A percentile compares a stretch with the other conserved stretches of the same genome.
These are phyloP conservation scores for Umbellularia californica DNA, from an alignment of 164 flowering plant species.

Conservation along the genomic window DNA sequence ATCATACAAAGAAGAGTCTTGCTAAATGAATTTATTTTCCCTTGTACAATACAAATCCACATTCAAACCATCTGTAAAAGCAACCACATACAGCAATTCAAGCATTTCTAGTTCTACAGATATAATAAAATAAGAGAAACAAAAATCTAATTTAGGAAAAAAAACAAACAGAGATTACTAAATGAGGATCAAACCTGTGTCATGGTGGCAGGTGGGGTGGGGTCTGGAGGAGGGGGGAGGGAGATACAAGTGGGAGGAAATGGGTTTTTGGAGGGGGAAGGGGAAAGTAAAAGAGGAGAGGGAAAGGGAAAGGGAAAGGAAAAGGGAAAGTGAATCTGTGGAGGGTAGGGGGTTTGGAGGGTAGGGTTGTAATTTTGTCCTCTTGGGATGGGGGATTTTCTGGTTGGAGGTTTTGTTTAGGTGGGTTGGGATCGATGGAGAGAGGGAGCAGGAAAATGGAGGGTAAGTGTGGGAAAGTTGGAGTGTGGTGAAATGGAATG, in stretches of 20 bases:
- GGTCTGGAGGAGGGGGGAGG: constrained; percentile 33
- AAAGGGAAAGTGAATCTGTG: constrained; percentile 55
- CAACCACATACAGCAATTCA: neutral
- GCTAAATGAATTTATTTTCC: too few species aligned
- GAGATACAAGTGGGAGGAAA: neutral
- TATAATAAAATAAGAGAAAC: neutral
- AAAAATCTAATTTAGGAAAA: neutral
- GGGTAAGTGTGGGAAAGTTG: too few species aligned
- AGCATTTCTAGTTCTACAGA: neutral
- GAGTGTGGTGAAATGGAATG: neutral
- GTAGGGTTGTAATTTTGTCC: constrained; percentile 17
- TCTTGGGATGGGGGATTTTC: constrained; percentile 25
- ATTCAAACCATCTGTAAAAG: neutral
- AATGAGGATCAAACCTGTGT: constrained; percentile 44
- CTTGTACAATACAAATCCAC: neutral
- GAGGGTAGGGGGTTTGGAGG: constrained; percentile 12
- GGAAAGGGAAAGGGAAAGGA: constrained; percentile 64
- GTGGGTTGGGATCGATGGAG: constrained; percentile 39
- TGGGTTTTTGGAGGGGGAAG: constrained; percentile 18
- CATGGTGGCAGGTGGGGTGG: constrained; percentile 44
- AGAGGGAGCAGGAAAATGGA: neutral
- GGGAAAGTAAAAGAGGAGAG: constrained; percentile 37
- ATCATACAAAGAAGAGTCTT: too few species aligned
- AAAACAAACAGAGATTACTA: neutral
- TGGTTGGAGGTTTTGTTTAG: constrained; percentile 27